These are phyloP conservation scores for Mycosphaerella sp. DNA, from an alignment of 2,329 filamentous ascomycete species.

Conservation along the genomic window DNA sequence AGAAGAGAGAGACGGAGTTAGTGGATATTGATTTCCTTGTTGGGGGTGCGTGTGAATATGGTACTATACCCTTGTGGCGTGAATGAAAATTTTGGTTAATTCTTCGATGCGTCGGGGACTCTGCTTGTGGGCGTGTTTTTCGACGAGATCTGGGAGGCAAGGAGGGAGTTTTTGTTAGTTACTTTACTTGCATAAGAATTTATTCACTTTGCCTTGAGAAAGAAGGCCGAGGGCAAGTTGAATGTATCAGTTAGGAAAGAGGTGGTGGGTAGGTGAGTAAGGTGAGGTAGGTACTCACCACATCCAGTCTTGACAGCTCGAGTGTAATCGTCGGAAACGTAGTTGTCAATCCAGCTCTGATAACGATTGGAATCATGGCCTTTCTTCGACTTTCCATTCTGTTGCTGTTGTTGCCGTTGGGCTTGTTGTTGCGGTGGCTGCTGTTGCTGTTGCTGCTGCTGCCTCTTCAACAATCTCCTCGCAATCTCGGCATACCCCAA, in stretches of 20 bases:
- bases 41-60: too few species aligned
- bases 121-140: conserved; percentile 65
- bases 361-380: conserved; percentile 46
- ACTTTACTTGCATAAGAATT: too few species aligned
- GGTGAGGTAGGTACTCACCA: conserved; percentile 44
- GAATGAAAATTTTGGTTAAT: conserved; percentile 74
- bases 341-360: conserved; percentile 88
- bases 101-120: conserved; percentile 73
- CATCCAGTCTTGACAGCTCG: conserved; percentile 64
- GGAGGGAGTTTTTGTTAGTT: too few species aligned
- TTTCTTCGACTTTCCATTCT: too few species aligned
- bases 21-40: conserved; percentile 20
- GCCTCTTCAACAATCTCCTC: conserved; percentile 48
- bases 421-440: too few species aligned
- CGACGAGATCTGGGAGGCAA: conserved; percentile 56
- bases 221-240: too few species aligned
- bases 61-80: conserved; percentile 65
- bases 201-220: too few species aligned
- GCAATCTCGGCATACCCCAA: conserved; percentile 84
- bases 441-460: too few species aligned
- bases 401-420: too few species aligned
- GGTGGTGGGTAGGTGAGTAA: too few species aligned
- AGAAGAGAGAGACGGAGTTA: not conserved
- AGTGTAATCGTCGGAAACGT: conserved; percentile 71
- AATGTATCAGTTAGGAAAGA: too few species aligned